phyloP scores from a whole-genome alignment of 2,329 filamentous ascomycete species.

The Colletotrichum musae region DNA sequence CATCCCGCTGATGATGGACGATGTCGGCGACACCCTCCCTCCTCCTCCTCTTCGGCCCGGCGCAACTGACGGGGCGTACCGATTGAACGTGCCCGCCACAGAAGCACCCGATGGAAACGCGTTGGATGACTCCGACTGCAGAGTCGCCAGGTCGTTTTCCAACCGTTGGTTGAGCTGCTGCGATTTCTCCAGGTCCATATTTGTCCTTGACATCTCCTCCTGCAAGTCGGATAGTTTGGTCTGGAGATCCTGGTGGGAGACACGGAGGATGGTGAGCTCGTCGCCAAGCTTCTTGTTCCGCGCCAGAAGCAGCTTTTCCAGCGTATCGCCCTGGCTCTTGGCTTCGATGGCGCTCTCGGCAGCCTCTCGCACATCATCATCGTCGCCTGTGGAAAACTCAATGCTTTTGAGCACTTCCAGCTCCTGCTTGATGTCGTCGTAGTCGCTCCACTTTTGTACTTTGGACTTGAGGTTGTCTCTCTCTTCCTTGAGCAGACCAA shows the following conservation, averaged over 20 bases:
- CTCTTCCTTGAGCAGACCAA: slow-evolving; percentile 81
- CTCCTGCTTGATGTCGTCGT: slow-evolving; percentile 96
- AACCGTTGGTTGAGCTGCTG: slow-evolving; percentile 89
- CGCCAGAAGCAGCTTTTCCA: slow-evolving; percentile 91
- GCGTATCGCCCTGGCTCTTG: slow-evolving; percentile 80
- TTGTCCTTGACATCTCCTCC: slow-evolving; percentile 85
- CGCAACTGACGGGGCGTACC: slow-evolving; percentile 76
- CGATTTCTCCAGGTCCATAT: slow-evolving; percentile 87
- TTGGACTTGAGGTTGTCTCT: slow-evolving; percentile 85
- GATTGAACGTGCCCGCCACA: slow-evolving; percentile 91
- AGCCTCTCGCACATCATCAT: slow-evolving; percentile 68
- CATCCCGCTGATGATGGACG: slow-evolving; percentile 98
- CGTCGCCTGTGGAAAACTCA: slow-evolving; percentile 92
- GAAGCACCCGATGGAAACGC: slow-evolving; percentile 91
- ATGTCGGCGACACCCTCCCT: slow-evolving; percentile 86
- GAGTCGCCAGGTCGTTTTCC: slow-evolving; percentile 89
- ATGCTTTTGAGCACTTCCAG: slow-evolving; percentile 98
- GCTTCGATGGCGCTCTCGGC: slow-evolving; percentile 63
- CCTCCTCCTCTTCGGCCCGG: slow-evolving; percentile 73
- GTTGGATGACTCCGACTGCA: slow-evolving; percentile 89
- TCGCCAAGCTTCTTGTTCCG: slow-evolving; percentile 97
- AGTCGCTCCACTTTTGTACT: slow-evolving; percentile 91
- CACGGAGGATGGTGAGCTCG: slow-evolving; percentile 91
- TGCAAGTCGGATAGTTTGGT: slow-evolving; percentile 83
- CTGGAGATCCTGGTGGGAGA: slow-evolving; percentile 94